Evolutionary conservation across 345 rosid species (phyloP).

Genomic region (Aquilaria malaccensis): DNA sequence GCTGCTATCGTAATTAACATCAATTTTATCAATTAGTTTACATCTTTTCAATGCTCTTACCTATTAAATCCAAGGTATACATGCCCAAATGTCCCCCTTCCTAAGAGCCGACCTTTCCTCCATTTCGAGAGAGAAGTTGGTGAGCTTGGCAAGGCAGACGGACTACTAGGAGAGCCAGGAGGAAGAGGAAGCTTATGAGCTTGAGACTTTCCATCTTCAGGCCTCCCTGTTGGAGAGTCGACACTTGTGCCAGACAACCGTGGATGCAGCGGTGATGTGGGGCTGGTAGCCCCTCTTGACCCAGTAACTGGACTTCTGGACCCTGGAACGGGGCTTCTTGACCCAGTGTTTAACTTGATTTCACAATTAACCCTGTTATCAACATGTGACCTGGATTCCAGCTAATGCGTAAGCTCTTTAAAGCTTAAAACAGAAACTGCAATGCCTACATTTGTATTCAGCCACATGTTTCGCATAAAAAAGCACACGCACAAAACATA

Average conservation of each 20-base stretch:
- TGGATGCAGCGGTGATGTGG: constrained; percentile 70
- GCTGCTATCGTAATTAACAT: too few relatives aligned
- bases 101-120: constrained; percentile 86
- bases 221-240: constrained; percentile 58
- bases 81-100: constrained; percentile 96
- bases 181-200: constrained; percentile 87
- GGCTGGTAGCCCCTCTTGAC: constrained; percentile 59
- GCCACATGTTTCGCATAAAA: too few relatives aligned
- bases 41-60: constrained; percentile 22
- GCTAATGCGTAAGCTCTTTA: neutral
- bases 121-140: constrained; percentile 46
- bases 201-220: constrained; percentile 59
- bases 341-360: constrained; percentile 24
- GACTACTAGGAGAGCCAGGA: constrained; percentile 83
- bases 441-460: neutral
- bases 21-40: neutral
- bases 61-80: constrained; percentile 94
- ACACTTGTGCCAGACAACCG: constrained; percentile 39
- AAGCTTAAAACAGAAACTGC: neutral
- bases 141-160: constrained; percentile 41
- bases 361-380: constrained; percentile 45
- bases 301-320: constrained; percentile 50
- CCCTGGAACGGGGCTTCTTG: constrained; percentile 49
- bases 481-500: too few relatives aligned
- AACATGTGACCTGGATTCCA: constrained; percentile 19